phyloP scores from a whole-genome alignment of 2,329 filamentous ascomycete species.

The Pestalotiopsis sp. region DNA sequence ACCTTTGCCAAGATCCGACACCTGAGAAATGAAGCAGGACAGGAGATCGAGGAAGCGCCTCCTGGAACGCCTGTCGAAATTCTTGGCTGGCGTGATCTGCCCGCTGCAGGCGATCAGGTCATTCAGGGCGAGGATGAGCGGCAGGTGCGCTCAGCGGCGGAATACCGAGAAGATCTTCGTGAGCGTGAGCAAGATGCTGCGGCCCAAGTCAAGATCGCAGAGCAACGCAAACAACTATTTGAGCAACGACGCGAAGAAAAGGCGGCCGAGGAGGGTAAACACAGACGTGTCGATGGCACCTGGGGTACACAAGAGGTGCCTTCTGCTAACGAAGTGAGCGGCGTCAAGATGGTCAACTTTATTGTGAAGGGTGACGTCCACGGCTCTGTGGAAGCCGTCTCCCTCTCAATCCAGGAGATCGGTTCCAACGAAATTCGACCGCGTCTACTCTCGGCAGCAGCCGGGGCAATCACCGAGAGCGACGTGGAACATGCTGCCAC shows the following conservation, averaged over 20 bases:
- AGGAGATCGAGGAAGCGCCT: conserved; percentile 69
- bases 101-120: conserved; percentile 83
- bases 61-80: conserved; percentile 92
- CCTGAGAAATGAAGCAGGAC: conserved; percentile 82
- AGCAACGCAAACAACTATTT: conserved; percentile 56
- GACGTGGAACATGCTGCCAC: conserved; percentile 86
- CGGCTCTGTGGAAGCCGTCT: conserved; percentile 89
- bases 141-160: conserved; percentile 75
- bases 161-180: conserved; percentile 71
- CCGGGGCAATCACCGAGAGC: conserved; percentile 80
- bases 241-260: conserved; percentile 64
- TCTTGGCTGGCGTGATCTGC: conserved; percentile 86
- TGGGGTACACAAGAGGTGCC: conserved; percentile 30
- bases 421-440: conserved; percentile 84
- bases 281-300: conserved; percentile 29
- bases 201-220: conserved; percentile 74
- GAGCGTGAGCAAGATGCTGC: conserved; percentile 78
- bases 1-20: conserved; percentile 87
- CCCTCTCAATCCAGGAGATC: conserved; percentile 73
- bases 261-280: conserved; percentile 29
- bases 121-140: conserved; percentile 80
- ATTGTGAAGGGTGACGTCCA: conserved; percentile 91
- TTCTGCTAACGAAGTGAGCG: conserved; percentile 36
- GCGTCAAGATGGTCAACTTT: conserved; percentile 69
- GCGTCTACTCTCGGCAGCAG: conserved; percentile 73